phyloP scores from a whole-genome alignment of 192 early-diverging fungal species.

The Rhizophagus clarus region DNA sequence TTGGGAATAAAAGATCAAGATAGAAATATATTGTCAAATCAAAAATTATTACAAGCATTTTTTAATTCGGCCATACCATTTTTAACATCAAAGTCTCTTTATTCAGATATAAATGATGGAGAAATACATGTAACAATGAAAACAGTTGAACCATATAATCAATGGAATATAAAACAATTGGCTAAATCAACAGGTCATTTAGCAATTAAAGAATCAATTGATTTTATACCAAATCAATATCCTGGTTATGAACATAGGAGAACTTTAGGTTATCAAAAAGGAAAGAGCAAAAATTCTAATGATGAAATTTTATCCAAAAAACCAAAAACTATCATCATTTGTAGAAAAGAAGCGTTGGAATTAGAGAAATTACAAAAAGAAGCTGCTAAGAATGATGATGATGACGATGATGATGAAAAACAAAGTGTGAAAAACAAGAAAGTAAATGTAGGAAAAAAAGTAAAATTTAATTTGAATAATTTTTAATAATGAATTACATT shows the following conservation, averaged over 20 bases:
- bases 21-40: slow-evolving; percentile 82
- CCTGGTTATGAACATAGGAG: slow-evolving; percentile 91
- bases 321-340: slow-evolving; percentile 74
- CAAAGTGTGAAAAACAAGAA: background rate
- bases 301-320: slow-evolving; percentile 72
- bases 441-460: background rate
- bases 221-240: slow-evolving; percentile 71
- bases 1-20: slow-evolving; percentile 91
- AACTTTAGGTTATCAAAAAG: slow-evolving; percentile 92
- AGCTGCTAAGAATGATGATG: background rate
- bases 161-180: slow-evolving; percentile 82
- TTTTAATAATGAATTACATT: no score
- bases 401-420: background rate
- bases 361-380: background rate
- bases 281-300: slow-evolving; percentile 72
- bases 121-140: slow-evolving; percentile 89
- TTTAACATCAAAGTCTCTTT: slow-evolving; percentile 44
- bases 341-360: slow-evolving; percentile 6
- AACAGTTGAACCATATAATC: slow-evolving; percentile 80
- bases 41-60: slow-evolving; percentile 65
- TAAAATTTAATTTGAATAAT: no score
- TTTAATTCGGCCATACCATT: slow-evolving; percentile 59
- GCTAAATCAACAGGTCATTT: slow-evolving; percentile 69
- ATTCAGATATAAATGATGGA: slow-evolving; percentile 43
- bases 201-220: slow-evolving; percentile 50